Percentiles rank a stretch among this genome's conserved stretches.
Evolutionary conservation across 2,329 filamentous ascomycete species (phyloP).

Genomic region (Scedosporium minutisporum): DNA sequence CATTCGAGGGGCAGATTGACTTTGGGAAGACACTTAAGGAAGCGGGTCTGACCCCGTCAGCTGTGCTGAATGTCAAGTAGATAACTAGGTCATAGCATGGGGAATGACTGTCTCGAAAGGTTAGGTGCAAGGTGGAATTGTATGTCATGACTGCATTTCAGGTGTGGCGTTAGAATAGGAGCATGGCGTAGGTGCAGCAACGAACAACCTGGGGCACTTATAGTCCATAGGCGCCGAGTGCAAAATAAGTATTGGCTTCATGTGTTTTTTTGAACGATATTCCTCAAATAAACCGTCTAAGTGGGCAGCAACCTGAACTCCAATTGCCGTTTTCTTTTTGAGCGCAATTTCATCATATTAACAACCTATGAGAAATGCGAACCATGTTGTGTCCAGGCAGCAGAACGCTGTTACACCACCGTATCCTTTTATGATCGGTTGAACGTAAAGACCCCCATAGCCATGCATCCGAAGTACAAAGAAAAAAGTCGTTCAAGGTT

Average conservation of each 20-base stretch:
- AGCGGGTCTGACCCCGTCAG: slow-evolving; percentile 79
- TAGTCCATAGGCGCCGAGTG: not conserved
- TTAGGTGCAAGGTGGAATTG: not conserved
- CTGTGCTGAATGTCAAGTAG: slow-evolving; percentile 70
- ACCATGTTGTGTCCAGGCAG: slow-evolving; percentile 19
- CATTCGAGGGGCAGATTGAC: slow-evolving; percentile 58
- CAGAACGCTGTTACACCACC: slow-evolving; percentile 25
- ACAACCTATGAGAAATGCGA: slow-evolving; percentile 33
- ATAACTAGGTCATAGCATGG: not conserved
- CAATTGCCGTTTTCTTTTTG: slow-evolving; percentile 12
- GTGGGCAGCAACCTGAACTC: slow-evolving; percentile 6
- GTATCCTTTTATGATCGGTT: slow-evolving; percentile 34
- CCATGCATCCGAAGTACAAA: slow-evolving; percentile 49
- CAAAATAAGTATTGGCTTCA: slow-evolving; percentile 2
- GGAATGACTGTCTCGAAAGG: not conserved
- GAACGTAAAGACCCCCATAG: slow-evolving; percentile 37
- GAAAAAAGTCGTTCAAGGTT: slow-evolving; percentile 25
- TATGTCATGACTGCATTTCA: not conserved
- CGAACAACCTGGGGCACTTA: not conserved
- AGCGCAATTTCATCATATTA: slow-evolving; percentile 23
- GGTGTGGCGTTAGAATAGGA: not conserved
- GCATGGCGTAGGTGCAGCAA: not conserved
- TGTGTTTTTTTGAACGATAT: slow-evolving; percentile 8
- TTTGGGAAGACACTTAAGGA: slow-evolving; percentile 90
- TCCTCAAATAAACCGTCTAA: slow-evolving; percentile 6